These are phyloP conservation scores for Epichloe bromicola DNA, from an alignment of 2,329 filamentous ascomycete species.

Conservation along the genomic window DNA sequence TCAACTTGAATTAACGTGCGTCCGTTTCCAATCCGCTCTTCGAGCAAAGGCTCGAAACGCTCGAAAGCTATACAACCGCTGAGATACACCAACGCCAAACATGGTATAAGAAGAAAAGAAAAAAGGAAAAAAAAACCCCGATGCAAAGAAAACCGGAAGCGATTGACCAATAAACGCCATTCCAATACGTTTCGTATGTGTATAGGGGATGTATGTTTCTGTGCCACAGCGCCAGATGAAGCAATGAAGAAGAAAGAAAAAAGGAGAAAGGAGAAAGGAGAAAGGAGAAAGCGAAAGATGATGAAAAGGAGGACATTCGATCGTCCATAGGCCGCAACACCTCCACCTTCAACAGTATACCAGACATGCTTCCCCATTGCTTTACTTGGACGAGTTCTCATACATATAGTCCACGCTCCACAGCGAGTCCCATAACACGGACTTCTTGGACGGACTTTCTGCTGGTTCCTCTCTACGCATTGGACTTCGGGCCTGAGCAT, in stretches of 20 bases:
- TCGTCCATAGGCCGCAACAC: too few relatives aligned
- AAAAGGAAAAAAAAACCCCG: background rate
- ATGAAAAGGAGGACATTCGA: background rate
- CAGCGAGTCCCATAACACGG: slow-evolving; percentile 47
- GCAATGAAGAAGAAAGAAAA: background rate
- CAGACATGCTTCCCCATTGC: background rate
- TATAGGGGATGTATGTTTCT: background rate
- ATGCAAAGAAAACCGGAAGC: too few relatives aligned
- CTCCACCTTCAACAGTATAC: too few relatives aligned
- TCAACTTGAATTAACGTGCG: background rate
- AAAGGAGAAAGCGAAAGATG: background rate
- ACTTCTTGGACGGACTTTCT: slow-evolving; percentile 33
- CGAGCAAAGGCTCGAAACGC: background rate
- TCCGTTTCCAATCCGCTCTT: background rate
- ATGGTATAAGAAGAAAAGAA: background rate
- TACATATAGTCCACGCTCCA: slow-evolving; percentile 49
- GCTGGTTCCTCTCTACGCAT: slow-evolving; percentile 26
- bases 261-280: background rate
- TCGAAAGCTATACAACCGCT: background rate
- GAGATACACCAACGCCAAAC: background rate
- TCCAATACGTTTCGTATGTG: background rate
- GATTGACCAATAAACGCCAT: background rate
- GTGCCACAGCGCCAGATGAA: background rate
- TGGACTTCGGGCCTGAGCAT: slow-evolving; percentile 14
- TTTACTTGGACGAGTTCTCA: slow-evolving; percentile 26